A percentile compares a stretch with the other conserved stretches of the same genome.
Evolutionary conservation across 179 eudicot species (phyloP).

Genomic region (Nepenthes alata): DNA sequence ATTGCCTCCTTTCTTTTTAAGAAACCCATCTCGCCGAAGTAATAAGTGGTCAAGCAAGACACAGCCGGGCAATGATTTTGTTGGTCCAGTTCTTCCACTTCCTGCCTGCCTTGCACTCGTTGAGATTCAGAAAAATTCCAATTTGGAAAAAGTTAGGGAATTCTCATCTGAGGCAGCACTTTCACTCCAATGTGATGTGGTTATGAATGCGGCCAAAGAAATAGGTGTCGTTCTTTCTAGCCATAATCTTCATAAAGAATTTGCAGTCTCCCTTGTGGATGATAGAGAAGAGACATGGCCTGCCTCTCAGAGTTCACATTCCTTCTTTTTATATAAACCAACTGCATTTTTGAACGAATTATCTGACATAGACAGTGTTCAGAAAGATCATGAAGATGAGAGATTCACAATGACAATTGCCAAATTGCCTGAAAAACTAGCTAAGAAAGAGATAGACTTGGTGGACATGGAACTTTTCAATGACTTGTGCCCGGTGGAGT

Average conservation of each 20-base stretch:
- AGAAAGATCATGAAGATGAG: conserved; percentile 12
- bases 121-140: conserved; percentile 23
- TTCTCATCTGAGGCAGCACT: conserved; percentile 31
- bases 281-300: conserved; percentile 34
- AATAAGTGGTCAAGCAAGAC: conserved; percentile 44
- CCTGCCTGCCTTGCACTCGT: conserved; percentile 30
- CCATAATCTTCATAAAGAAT: conserved; percentile 14
- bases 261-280: conserved; percentile 46
- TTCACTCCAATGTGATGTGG: conserved; percentile 27
- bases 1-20: conserved; percentile 48
- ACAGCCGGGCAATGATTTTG: conserved; percentile 27
- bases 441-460: not conserved
- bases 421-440: not conserved
- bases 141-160: conserved; percentile 17
- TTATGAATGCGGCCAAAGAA: conserved; percentile 28
- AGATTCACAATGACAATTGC: conserved; percentile 21
- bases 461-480: conserved; percentile 25
- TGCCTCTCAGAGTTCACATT: conserved; percentile 9
- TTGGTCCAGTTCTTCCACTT: conserved; percentile 67
- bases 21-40: conserved; percentile 38
- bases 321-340: conserved; percentile 29
- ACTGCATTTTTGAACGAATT: conserved; percentile 20
- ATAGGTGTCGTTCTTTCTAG: conserved; percentile 15
- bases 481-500: conserved; percentile 23
- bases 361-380: conserved; percentile 5